phyloP scores from a whole-genome alignment of 2,329 filamentous ascomycete species.

The Emericellopsis atlantica region DNA sequence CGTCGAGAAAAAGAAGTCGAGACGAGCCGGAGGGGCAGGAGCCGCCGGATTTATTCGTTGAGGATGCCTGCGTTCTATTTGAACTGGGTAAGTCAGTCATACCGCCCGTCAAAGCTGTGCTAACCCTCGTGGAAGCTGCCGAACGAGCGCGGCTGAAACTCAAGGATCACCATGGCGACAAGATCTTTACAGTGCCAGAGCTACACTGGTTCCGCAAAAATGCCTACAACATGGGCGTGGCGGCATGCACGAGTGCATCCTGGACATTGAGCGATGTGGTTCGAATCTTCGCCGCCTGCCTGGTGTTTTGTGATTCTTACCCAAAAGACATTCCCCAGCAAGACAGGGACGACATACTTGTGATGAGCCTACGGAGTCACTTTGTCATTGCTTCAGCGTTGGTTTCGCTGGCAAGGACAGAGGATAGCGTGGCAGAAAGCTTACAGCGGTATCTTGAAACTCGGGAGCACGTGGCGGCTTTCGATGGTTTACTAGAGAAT shows the following conservation, averaged over 20 bases:
- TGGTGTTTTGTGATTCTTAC: slow-evolving; percentile 37
- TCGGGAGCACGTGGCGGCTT: slow-evolving; percentile 47
- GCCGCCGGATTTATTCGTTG: slow-evolving; percentile 9
- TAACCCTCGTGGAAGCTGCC: slow-evolving; percentile 8
- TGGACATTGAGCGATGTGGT: slow-evolving; percentile 43
- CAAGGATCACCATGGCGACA: slow-evolving; percentile 25
- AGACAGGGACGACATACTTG: slow-evolving; percentile 31
- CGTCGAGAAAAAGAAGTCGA: slow-evolving; percentile 12
- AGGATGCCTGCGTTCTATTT: slow-evolving; percentile 42
- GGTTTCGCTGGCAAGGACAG: slow-evolving; percentile 35
- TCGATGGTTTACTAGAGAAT: slow-evolving; percentile 32
- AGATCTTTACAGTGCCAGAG: slow-evolving; percentile 48
- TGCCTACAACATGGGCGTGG: slow-evolving; percentile 65
- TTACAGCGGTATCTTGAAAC: slow-evolving; percentile 49
- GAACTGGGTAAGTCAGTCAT: slow-evolving; percentile 22
- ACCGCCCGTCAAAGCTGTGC: not conserved
- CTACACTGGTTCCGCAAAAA: slow-evolving; percentile 78
- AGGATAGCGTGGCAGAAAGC: slow-evolving; percentile 35
- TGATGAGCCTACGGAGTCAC: slow-evolving; percentile 56
- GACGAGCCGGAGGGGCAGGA: slow-evolving; percentile 3
- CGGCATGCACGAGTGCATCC: slow-evolving; percentile 29
- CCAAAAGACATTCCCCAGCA: slow-evolving; percentile 29
- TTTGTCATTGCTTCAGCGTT: slow-evolving; percentile 49
- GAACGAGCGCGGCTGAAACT: slow-evolving; percentile 17
- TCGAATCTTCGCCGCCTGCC: slow-evolving; percentile 41